Conservation (phyloP, 2,329 filamentous ascomycete species). For the Fusarium circinatum region DNA sequence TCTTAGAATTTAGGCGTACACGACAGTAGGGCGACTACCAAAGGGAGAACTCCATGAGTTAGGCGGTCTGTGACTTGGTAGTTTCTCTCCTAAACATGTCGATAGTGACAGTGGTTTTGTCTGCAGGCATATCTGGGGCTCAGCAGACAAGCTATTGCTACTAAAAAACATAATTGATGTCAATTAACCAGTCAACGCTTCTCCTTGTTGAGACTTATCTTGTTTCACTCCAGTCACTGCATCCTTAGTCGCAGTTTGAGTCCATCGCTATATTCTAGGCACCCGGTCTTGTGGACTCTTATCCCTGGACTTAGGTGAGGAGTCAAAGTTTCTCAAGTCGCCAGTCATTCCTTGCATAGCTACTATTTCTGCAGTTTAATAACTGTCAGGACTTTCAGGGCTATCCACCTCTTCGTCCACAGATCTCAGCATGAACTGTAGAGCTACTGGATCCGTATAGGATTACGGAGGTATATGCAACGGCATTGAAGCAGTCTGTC, state of each 20-base stretch:
- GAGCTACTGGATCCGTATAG: fast-evolving
- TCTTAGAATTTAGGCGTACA: background rate
- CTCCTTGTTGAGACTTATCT: background rate
- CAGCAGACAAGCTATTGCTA: fast-evolving
- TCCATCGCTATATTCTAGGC: fast-evolving
- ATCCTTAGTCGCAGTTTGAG: background rate
- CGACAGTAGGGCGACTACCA: fast-evolving
- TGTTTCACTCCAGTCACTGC: background rate
- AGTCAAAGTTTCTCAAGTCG: fast-evolving
- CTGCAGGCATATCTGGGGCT: too few species aligned
- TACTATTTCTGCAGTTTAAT: fast-evolving
- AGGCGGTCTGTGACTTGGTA: background rate
- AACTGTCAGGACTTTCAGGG: fast-evolving
- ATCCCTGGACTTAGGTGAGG: background rate
- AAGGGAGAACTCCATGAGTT: fast-evolving
- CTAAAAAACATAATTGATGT: too few species aligned
- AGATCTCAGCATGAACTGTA: fast-evolving
- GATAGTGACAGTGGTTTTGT: background rate
- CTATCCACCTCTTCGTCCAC: fast-evolving
- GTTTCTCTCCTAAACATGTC: fast-evolving
- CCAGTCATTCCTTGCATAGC: too few species aligned
- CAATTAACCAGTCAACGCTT: fast-evolving
- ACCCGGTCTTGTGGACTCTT: fast-evolving
- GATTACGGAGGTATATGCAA: fast-evolving
- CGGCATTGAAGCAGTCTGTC: fast-evolving